Evolutionary conservation across 768 basidiomycete genomes (phyloP).

Genomic region (Phanerochaete sordida): DNA sequence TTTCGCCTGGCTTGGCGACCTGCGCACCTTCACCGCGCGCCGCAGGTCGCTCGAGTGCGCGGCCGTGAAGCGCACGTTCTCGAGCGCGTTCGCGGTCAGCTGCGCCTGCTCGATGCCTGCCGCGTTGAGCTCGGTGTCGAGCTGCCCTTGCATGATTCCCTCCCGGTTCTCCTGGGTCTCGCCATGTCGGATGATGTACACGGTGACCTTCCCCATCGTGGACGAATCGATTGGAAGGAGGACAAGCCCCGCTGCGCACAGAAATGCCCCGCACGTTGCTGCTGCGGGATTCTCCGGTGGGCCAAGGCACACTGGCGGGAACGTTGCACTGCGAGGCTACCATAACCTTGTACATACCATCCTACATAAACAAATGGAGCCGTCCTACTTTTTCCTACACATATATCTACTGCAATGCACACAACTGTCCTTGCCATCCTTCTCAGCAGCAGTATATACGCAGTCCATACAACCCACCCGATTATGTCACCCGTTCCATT

Average conservation of each 20-base stretch:
- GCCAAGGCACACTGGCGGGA: neutral
- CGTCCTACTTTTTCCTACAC: neutral
- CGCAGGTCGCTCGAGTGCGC: constrained; percentile 62
- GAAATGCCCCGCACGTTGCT: neutral
- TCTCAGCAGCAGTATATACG: neutral
- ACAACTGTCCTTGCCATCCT: neutral
- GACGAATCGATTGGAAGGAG: neutral
- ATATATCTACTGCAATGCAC: neutral
- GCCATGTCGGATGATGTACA: constrained; percentile 51
- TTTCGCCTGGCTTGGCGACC: neutral
- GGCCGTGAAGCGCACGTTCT: constrained; percentile 48
- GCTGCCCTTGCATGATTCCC: constrained; percentile 71
- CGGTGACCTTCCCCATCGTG: constrained; percentile 64
- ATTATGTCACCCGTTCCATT: neutral
- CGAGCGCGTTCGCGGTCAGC: constrained; percentile 51
- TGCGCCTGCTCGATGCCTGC: constrained; percentile 57
- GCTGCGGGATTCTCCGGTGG: neutral
- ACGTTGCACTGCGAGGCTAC: neutral
- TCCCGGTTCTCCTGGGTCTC: constrained; percentile 69
- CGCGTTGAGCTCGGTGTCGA: constrained; percentile 65
- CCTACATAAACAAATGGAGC: neutral
- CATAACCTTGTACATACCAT: neutral
- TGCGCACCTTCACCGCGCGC: constrained; percentile 60
- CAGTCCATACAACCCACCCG: neutral
- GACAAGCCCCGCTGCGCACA: neutral